Base-by-base conservation (phyloP, 208 protist genomes). In the Acanthamoeba rhysodes region DNA sequence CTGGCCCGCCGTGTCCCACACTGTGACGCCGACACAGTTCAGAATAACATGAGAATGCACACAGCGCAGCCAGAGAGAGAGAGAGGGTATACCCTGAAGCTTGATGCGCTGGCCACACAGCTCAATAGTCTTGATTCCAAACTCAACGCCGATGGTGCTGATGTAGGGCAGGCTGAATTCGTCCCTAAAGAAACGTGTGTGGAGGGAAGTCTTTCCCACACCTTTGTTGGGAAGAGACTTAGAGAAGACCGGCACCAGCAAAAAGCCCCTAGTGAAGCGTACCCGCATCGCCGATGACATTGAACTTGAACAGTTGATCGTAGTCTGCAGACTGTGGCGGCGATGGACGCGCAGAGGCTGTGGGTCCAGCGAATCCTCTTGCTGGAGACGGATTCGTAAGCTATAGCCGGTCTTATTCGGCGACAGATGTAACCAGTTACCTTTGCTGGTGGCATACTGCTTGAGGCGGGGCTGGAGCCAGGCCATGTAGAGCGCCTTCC, bases 141-240 rank as follows among this genome's bases (percentile, higher is more conserved):
- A 99, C 94, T 99, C 99, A 8, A 99, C 98, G 68, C 99, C 99
- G 87, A 99, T 99, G 50, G 99, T 99, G 97, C 97, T 98, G 95
- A 98, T 99, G 98, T 34, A 98, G 97, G 9, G 82, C 2, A 0
- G 16, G 18, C 1, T 7, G n/a, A 24, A 90, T 16, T n/a, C 20
- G n/a, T n/a, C 20, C 9, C 50, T 27, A 0, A 68, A 6, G 34
- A 48, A 90, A 0, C 74, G 74, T 0, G 22, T 53, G 22, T 82
- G 74, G 32, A 82, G 18, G 20, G 0, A 2, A 2, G 41, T 29
- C 41, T 82, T 82, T 16, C 74, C 74, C 41, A 55, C 41, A 12
- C 74, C 74, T 82, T 18, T 18, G 0, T 62, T 59, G n/a, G n/a
- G n/a, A n/a, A n/a, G n/a, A n/a, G n/a, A n/a, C n/a, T n/a, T n/a